Evolutionary conservation across 164 flowering plant genomes (phyloP), one percentile per base, ranked within the genome.

Genomic region (Nymphaea colorata): DNA sequence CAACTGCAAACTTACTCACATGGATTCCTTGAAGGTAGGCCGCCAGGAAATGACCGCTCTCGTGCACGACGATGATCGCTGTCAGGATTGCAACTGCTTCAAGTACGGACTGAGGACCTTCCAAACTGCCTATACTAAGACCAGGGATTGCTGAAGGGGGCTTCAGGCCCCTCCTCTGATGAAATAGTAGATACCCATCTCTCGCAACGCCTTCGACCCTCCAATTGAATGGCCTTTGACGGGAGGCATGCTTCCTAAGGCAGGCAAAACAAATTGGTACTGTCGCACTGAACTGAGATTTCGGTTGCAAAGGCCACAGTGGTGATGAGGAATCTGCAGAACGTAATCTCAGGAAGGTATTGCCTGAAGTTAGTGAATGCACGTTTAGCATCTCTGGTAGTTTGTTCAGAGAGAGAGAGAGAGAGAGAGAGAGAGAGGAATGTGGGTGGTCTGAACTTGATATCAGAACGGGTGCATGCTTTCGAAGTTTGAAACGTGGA

Each of bases 1-100:
- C 98, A 73, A 95, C 79, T 4, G 96, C 92, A 68, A 95, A 95
- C 72, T 95, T 95, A 86, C 96, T 95, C 71, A 91, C 96, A 81
- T 85, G 99, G 59, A 94, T 94, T 10, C 99, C 99, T 70, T 91
- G 99, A 4, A 95, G 88, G 71, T 65, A 76, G 47, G 99, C 99
- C 57, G 99, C 99, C 5, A 95, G 79, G 68, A 95, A 95, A 61
- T 95, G 98, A 64, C 99, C 99, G 64, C 85, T 82, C 72, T 91
- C 99, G 60, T 91, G 99, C 63, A 91, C 96, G 25, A 89, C 71
- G 57, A 95, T 83, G 64, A 95, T 95, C 3, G 96, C 91, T 6
- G 96, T 86, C 41, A 95, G 73, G 43, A 95, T 94, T 10, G 81
- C 86, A 55, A 74, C 83, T 14, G 97, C 97, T 71, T 91, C 92